Evolutionary conservation across 192 early-diverging fungal genomes (phyloP), one percentile per base, ranked within the genome.

Genomic region (Umbelopsis isabellina): DNA sequence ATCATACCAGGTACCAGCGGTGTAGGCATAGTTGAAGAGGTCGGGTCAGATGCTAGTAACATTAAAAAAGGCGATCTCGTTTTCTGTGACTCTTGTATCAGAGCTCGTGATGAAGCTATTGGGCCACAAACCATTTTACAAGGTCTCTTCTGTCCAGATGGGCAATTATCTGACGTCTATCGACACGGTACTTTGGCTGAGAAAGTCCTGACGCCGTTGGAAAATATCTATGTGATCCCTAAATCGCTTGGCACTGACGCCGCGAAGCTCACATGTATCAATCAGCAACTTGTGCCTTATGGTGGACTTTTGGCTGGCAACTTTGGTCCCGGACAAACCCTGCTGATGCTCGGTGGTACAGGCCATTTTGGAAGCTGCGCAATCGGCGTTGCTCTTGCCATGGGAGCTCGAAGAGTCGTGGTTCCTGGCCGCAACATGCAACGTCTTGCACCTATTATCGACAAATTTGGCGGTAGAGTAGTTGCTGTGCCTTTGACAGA

Each of bases 361-460:
- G 75, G 79, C 7, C 49, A 66, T 22, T 79, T 75, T 73, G 78
- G 78, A 3, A 21, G 67, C 0, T 70, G 65, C 21, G 71, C 71
- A 7, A 49, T 79, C 6, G 71, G 61, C 0, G 61, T 79, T 13
- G 67, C 78, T 3, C 53, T 79, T 16, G 71, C 70, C 5, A 48
- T 76, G 67, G 78, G 78, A 44, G 78, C 74, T n/a, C 66, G 78
- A 13, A 70, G 70, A 11, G 71, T 79, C 20, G 33, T 79, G 9
- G 48, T 72, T 18, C 65, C 71, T 13, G 74, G 70, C 27, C 70
- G 71, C 15, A 75, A 67, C 30, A 20, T 47, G 11, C 30, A 37
- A 5, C 58, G 69, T 13, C 50, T 79, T 9, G 69, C 72, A 10
- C 47, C 55, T n/a, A 49, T 69, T 46, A 70, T 73, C 1, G 41